These are phyloP conservation scores for Stentor coeruleus DNA, from an alignment of 73 alveolate species.

Conservation along the genomic window DNA sequence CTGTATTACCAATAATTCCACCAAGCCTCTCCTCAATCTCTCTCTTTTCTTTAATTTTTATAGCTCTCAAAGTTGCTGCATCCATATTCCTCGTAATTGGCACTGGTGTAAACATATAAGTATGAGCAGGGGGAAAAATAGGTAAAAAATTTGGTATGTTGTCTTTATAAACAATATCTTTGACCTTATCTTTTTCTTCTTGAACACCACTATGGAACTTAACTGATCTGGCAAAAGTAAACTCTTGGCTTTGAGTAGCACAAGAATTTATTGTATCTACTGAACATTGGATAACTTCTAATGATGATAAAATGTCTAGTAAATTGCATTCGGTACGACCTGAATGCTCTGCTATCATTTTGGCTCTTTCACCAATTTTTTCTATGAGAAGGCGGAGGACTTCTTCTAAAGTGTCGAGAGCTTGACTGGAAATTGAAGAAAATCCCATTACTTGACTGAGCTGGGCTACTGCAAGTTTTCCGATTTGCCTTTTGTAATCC, in stretches of 20 bases:
- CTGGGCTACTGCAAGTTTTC: slow-evolving; percentile 4
- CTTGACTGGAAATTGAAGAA: slow-evolving; percentile 18
- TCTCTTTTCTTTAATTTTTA: slow-evolving; percentile 16
- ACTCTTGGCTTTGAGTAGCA: background rate
- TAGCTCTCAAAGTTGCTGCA: background rate
- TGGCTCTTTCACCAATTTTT: slow-evolving; percentile 19
- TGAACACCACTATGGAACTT: background rate
- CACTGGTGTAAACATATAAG: slow-evolving; percentile 23
- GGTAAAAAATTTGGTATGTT: slow-evolving; percentile 8
- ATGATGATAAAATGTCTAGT: background rate
- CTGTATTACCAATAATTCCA: background rate
- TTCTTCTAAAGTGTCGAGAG: slow-evolving; percentile 10
- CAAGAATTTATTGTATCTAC: background rate
- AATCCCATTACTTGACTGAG: slow-evolving; percentile 12
- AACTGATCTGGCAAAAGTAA: background rate
- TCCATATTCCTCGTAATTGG: slow-evolving; percentile 21
- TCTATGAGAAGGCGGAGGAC: slow-evolving; percentile 9
- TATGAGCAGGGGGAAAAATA: background rate
- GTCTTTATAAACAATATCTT: background rate
- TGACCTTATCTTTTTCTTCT: background rate
- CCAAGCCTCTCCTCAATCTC: slow-evolving; percentile 22
- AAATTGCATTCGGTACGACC: slow-evolving; percentile 9
- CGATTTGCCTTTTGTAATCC: slow-evolving; percentile 4
- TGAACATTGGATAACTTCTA: background rate
- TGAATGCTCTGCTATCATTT: slow-evolving; percentile 14